Base-by-base conservation (phyloP, 2,329 filamentous ascomycete species). In the Fusarium acutatum region DNA sequence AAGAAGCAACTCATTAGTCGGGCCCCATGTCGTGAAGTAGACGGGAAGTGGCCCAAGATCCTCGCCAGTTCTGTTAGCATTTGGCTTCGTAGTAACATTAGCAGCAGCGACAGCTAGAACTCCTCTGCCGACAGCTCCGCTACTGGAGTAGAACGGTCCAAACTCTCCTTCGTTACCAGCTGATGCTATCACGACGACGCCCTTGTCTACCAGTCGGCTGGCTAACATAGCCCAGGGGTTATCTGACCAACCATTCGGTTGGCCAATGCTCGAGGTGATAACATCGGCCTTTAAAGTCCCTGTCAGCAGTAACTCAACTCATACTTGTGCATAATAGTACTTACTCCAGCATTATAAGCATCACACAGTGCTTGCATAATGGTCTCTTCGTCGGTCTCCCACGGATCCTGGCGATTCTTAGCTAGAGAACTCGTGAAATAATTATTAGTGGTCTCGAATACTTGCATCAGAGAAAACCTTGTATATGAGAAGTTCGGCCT, bases 1-100 rank as follows among this genome's bases (percentile, higher is more conserved):
- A 59, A 88, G 80, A 34, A 84, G 79, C 7, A 88, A 80, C 61
- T 89, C 86, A 68, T 86, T 87, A 1, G 84, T 85, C 3, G 86
- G 86, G 4, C 87, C 87, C 86, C 87, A 88, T 28, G 85, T 85
- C 11, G 84, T 87, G 74, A 84, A 88, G 11, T 80, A 80, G 35
- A 82, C 84, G 7, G 87, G 80, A n/a, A 83, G 81, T 0, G 81
- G 78, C 7, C 67, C 73, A 15, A 71, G 68, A 9, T 67, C 69
- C n/a, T 75, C 67, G 63, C 80, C 76, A 12, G 72, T 74, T 38
- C 76, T 72, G 60, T 78, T 79, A 37, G 76, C 64, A 40, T 79
- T 83, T 63, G 84, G 83, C 66, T 85, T 83, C 62, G 84, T 82
- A 32, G 85, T 82, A 53, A 87, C 79, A 60, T 84, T 82, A 47